phyloP scores from a whole-genome alignment of 805 yeast species.

The Isabelozyma rhagii region DNA sequence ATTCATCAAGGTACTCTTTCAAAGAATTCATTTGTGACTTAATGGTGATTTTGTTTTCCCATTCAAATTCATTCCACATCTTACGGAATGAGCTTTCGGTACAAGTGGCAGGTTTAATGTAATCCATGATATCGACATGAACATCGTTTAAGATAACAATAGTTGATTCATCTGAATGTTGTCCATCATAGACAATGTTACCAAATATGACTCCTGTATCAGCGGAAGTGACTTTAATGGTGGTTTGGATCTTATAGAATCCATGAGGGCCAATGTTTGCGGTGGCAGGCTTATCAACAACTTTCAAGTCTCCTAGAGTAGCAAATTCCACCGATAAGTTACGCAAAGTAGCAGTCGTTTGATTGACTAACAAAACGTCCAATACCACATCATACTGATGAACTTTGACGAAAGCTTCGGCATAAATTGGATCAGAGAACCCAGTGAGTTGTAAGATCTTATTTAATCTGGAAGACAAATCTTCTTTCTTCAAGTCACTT shows the following conservation, averaged over 20 bases:
- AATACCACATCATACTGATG: slow-evolving; percentile 94
- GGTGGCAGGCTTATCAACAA: slow-evolving; percentile 85
- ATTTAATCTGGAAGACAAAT: slow-evolving; percentile 72
- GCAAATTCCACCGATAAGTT: slow-evolving; percentile 94
- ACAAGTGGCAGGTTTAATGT: slow-evolving; percentile 92
- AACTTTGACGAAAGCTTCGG: slow-evolving; percentile 94
- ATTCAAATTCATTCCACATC: slow-evolving; percentile 99
- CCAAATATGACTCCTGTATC: slow-evolving; percentile 98
- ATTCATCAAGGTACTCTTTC: slow-evolving; percentile 71
- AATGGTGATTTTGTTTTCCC: slow-evolving; percentile 97
- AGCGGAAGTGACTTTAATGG: slow-evolving; percentile 92
- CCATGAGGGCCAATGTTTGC: slow-evolving; percentile 97
- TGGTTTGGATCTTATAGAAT: slow-evolving; percentile 83
- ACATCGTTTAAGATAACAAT: slow-evolving; percentile 92
- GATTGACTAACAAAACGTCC: slow-evolving; percentile 92
- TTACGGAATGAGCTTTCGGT: slow-evolving; percentile 86
- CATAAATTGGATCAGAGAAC: slow-evolving; percentile 95
- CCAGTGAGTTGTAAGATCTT: slow-evolving; percentile 96
- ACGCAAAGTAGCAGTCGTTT: slow-evolving; percentile 85
- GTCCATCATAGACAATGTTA: slow-evolving; percentile 94
- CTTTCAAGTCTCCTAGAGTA: slow-evolving; percentile 92
- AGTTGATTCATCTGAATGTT: slow-evolving; percentile 83
- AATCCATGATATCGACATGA: slow-evolving; percentile 95
- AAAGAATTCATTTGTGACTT: slow-evolving; percentile 64
- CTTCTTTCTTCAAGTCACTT: slow-evolving; percentile 49